Base-by-base conservation (phyloP, 2,329 filamentous ascomycete species). In the Colletotrichum chrysophilum region DNA sequence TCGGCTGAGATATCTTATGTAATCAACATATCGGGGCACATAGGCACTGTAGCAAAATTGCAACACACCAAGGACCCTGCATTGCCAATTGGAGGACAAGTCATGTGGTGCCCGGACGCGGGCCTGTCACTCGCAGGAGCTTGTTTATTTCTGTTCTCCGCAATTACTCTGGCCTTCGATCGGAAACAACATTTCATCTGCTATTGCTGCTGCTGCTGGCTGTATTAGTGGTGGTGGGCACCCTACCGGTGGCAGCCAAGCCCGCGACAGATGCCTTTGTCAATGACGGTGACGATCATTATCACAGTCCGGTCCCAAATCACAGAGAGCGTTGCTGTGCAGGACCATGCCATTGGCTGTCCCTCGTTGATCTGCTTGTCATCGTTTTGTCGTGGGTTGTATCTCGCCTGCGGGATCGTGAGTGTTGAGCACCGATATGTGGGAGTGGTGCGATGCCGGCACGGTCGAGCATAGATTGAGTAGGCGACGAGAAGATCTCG, bases 361-460 rank as follows among this genome's bases (percentile, higher is more conserved):
- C 24, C 12, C 58, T n/a, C 26, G 28, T 21, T 62, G 28, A 12
- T 62, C 58, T 30, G 58, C 30, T 24, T 43, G 13, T 38, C 61
- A 60, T 30, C 34, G 10, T 26, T 18, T 8, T 43, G 10, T 52
- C 43, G n/a, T 52, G n/a, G n/a, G 43, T 13, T 13, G 43, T 48
- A 21, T 21, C 14, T n/a, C 30, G n/a, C n/a, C 34, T 14, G 32
- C 13, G 61, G 32, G 32, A 65, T 65, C 61, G 34, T 65, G 24
- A 10, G 34, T 66, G 18, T 8, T 66, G 24, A 30, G 21, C 30
- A 12, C 64, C 38, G 21, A 60, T 16, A 60, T 48, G 60, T 52
- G 58, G 26, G 48, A 75, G 61, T 66, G 72, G 72, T 24, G 30
- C 72, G 36, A 71, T 71, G 48, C 21, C 48, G 65, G 43, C 43